Evolutionary conservation across 2,329 filamentous ascomycete species (phyloP).

Genomic region (Fusarium keratoplasticum): DNA sequence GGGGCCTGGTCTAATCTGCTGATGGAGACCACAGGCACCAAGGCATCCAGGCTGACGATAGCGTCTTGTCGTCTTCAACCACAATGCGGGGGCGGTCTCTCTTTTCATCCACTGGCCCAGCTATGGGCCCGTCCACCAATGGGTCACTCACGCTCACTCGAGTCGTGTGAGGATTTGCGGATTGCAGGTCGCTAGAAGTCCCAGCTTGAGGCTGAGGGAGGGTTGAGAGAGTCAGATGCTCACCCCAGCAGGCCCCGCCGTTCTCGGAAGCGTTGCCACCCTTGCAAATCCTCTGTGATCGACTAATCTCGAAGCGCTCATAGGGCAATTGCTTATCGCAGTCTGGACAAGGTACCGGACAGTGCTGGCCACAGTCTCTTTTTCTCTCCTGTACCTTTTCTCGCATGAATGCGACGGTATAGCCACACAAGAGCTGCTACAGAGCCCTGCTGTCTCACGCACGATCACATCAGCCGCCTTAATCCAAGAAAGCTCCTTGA

Average conservation of each 20-base stretch:
- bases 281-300: slow-evolving; percentile 9
- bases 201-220: slow-evolving; percentile 22
- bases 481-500: not conserved
- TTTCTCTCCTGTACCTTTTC: slow-evolving; percentile 12
- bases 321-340: slow-evolving; percentile 39
- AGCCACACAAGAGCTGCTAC: not conserved
- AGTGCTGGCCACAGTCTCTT: slow-evolving; percentile 21
- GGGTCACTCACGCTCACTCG: slow-evolving; percentile 3
- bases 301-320: slow-evolving; percentile 29
- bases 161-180: slow-evolving; percentile 22
- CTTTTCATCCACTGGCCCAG: not conserved
- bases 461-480: slow-evolving; percentile 4
- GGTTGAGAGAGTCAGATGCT: slow-evolving; percentile 32
- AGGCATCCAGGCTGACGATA: slow-evolving; percentile 17
- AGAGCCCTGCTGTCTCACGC: not conserved
- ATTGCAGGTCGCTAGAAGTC: slow-evolving; percentile 14
- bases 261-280: slow-evolving; percentile 38
- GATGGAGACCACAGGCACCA: slow-evolving; percentile 3
- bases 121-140: not conserved
- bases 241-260: slow-evolving; percentile 20
- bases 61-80: not conserved
- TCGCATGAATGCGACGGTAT: not conserved
- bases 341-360: slow-evolving; percentile 4
- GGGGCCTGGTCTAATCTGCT: slow-evolving; percentile 7
- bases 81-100: slow-evolving; percentile 19